phyloP scores from a whole-genome alignment of 306 rosid species.

The Castanopsis chinensis region DNA sequence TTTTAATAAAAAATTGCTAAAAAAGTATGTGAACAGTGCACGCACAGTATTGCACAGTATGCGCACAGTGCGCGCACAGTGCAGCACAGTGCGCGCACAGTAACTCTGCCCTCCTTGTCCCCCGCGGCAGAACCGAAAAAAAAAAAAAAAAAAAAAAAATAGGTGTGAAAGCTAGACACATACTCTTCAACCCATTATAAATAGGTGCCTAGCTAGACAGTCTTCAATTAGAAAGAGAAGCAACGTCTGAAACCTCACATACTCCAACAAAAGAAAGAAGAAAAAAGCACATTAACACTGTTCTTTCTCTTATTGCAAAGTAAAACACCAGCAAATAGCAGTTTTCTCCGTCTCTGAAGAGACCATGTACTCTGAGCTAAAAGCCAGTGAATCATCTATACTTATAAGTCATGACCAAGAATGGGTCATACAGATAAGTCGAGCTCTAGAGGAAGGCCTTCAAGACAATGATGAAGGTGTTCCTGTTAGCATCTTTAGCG shows the following conservation, averaged over 20 bases:
- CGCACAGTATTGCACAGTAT: too few relatives aligned
- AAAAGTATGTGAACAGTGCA: too few relatives aligned
- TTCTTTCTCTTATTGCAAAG: neutral
- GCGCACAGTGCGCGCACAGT: too few relatives aligned
- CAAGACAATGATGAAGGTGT: neutral
- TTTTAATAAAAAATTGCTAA: too few relatives aligned
- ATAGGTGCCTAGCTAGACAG: neutral
- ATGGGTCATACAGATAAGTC: constrained; percentile 14
- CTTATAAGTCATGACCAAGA: neutral
- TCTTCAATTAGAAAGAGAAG: neutral
- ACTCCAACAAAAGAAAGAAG: neutral
- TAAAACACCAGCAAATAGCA: neutral
- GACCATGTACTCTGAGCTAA: neutral
- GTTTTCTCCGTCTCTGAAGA: neutral
- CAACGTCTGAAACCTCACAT: neutral
- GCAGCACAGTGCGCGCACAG: too few relatives aligned
- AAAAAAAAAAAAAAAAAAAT: too few relatives aligned
- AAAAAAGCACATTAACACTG: neutral
- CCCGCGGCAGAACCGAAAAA: too few relatives aligned
- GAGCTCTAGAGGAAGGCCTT: neutral
- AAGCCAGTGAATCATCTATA: neutral
- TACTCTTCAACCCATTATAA: neutral
- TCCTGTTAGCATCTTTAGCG: constrained; percentile 8
- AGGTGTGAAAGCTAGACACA: too few relatives aligned
- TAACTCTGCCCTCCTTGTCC: too few relatives aligned